phyloP scores from a whole-genome alignment of 176 grass and related monocot genomes.

The Rhynchospora pubera region DNA sequence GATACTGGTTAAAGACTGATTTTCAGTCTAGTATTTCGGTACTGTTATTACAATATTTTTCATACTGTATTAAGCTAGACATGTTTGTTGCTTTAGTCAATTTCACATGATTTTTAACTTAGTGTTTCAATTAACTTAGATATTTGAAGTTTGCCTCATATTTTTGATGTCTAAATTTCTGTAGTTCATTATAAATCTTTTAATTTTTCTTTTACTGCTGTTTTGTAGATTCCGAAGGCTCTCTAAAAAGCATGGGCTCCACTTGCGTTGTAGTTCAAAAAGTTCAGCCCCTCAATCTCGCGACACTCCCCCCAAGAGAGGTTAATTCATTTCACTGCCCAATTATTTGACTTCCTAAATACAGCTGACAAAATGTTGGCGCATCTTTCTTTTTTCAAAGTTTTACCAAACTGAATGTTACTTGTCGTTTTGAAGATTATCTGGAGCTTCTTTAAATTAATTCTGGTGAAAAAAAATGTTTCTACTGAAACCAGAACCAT shows the following conservation, averaged over 20 bases:
- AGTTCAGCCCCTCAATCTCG: constrained; percentile 76
- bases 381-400: not conserved
- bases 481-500: not conserved
- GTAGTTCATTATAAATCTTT: constrained; percentile 2
- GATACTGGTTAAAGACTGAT: not conserved
- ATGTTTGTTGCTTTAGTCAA: not conserved
- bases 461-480: not conserved
- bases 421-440: not conserved
- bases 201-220: constrained; percentile 13
- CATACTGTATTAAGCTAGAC: not conserved
- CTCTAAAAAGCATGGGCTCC: constrained; percentile 59
- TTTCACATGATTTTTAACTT: not conserved
- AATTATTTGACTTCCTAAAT: not conserved
- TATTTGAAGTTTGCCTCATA: not conserved
- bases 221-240: constrained; percentile 55
- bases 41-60: constrained; percentile 15
- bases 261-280: constrained; percentile 53
- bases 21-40: not conserved
- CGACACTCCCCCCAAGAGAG: constrained; percentile 91
- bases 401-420: not conserved
- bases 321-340: constrained; percentile 26
- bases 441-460: not conserved
- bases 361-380: not conserved
- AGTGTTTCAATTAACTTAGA: not conserved
- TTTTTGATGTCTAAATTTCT: not conserved